Base-by-base conservation (phyloP, 2,329 filamentous ascomycete species). In the Claviceps africana region DNA sequence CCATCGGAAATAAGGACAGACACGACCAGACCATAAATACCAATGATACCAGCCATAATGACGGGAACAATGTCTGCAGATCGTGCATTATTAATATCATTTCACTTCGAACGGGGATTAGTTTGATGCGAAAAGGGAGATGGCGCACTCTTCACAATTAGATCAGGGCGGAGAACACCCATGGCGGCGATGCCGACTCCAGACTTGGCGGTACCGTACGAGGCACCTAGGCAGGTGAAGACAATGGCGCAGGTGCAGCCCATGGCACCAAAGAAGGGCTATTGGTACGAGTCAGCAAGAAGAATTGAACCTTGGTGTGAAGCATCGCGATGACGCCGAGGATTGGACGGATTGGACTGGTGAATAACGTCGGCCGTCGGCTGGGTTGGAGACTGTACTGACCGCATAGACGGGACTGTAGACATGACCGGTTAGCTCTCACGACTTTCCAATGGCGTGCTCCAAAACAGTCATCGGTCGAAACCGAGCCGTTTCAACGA, bases 11-110 rank as follows among this genome's bases (percentile, higher is more conserved):
- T 88, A 65, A 93, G 74, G 69, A 93, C 87, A 19, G 87, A 90
- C 56, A 91, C 86, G 72, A 93, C 87, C 59, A 93, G 80, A 64
- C 87, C 87, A 76, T 93, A 98, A 72, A 98, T 97, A 86, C 88
- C 93, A 74, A 98, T 97, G 74, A 98, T 98, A 97, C 93, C 93
- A 79, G 93, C 93, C 93, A 98, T 98, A 83, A 98, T 95, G 73
- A 97, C 93, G 70, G 93, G 93, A 59, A 97, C 91, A 72, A 97
- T 96, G 81, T 96, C 91, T 97, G 61, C 0, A 31, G 19, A 21
- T n/a, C 13, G 22, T 10, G 17, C 28, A 15, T 35, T 19, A 48
- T 62, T 50, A 67, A 60, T 47, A 56, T 46, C 37, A 19, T 21
- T 13, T 39, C 44, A 50, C 40, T 3, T 33, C 22, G 17, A 4